Conservation (phyloP, 2,329 filamentous ascomycete genomes). For the Metarhizium humberi region DNA sequence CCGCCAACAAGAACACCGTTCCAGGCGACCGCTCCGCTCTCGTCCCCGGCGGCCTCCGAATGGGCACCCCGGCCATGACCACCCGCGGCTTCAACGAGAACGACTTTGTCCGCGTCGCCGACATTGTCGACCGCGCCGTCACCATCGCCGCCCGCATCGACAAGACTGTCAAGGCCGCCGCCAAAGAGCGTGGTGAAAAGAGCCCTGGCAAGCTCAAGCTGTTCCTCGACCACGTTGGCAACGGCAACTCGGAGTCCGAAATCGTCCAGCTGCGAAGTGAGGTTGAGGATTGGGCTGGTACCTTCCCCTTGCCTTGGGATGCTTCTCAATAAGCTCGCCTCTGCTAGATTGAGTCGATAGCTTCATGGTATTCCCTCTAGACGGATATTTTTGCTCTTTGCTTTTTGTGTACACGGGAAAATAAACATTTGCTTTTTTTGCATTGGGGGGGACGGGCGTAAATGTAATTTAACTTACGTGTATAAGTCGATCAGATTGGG, state of each 20-base stretch:
- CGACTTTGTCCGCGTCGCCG: conserved; percentile 80
- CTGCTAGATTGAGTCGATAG: not conserved
- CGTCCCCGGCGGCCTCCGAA: conserved; percentile 83
- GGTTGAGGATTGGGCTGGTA: conserved; percentile 71
- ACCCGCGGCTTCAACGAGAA: conserved; percentile 83
- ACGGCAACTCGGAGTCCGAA: conserved; percentile 58
- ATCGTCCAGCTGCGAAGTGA: conserved; percentile 65
- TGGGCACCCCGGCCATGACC: conserved; percentile 96
- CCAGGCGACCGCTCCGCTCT: conserved; percentile 91
- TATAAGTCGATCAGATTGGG: not conserved
- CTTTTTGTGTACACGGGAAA: not conserved
- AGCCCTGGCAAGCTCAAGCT: conserved; percentile 53
- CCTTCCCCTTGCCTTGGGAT: conserved; percentile 63
- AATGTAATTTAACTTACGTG: conserved; percentile 10
- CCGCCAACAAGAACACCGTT: conserved; percentile 99
- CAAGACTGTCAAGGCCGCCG: conserved; percentile 60
- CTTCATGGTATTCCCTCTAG: not conserved
- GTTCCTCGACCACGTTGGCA: conserved; percentile 59
- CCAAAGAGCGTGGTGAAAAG: conserved; percentile 58
- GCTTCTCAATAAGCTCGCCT: conserved; percentile 16
- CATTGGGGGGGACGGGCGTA: not conserved
- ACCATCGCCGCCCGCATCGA: conserved; percentile 69
- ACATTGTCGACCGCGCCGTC: conserved; percentile 77
- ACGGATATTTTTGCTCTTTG: not conserved
- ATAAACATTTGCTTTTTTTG: not conserved